Percentiles rank a stretch among this genome's conserved stretches.
Conservation (phyloP, 768 basidiomycete genomes). For the Inosperma sp. region DNA sequence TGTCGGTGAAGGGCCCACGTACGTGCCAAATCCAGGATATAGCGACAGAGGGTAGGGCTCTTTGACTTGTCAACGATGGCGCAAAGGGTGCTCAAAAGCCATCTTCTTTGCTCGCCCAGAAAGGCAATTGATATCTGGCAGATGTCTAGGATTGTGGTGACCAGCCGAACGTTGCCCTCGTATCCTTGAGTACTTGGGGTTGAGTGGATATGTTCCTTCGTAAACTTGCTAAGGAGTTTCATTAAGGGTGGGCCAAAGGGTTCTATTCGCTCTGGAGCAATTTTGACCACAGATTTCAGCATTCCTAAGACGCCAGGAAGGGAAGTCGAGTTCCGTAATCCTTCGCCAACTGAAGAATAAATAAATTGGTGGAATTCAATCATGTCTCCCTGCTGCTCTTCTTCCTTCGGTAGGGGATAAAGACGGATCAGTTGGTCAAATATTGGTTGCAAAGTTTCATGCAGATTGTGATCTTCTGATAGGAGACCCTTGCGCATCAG, state of each 20-base stretch:
- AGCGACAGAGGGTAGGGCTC: constrained; percentile 70
- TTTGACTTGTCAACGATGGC: constrained; percentile 89
- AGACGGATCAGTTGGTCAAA: constrained; percentile 75
- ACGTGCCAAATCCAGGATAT: constrained; percentile 78
- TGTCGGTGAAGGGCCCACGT: constrained; percentile 88
- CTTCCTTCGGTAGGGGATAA: constrained; percentile 74
- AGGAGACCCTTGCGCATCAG: constrained; percentile 84
- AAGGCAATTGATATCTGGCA: constrained; percentile 74
- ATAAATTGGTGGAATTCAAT: constrained; percentile 77
- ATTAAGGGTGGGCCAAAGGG: constrained; percentile 69
- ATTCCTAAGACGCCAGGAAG: constrained; percentile 81
- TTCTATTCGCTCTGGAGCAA: constrained; percentile 80
- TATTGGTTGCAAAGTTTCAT: constrained; percentile 77
- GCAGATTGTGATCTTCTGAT: constrained; percentile 72
- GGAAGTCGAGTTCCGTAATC: constrained; percentile 65
- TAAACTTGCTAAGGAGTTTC: constrained; percentile 78
- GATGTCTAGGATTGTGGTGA: constrained; percentile 81
- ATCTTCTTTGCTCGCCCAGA: constrained; percentile 82
- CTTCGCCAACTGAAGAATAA: constrained; percentile 69
- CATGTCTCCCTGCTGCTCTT: constrained; percentile 65
- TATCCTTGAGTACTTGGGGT: constrained; percentile 44
- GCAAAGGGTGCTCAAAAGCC: constrained; percentile 71
- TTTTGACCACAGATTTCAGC: constrained; percentile 78
- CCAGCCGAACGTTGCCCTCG: constrained; percentile 58
- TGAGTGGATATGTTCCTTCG: constrained; percentile 80